Conservation (phyloP, 129 eudicot genomes). For the Helianthus annuus region DNA sequence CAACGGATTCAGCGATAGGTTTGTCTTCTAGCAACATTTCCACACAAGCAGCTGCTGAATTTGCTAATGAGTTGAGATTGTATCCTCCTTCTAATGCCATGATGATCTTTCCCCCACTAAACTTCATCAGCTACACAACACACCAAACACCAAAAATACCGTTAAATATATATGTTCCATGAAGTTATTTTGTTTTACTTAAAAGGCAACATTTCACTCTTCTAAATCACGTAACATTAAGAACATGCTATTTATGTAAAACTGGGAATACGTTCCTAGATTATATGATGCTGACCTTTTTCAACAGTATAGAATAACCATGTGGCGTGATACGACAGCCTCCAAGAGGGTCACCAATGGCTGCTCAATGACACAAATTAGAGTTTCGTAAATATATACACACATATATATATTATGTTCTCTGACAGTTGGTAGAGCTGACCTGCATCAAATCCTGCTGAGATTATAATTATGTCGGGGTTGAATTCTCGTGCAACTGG, state of each 20-base stretch:
- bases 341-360: slow-evolving; percentile 90
- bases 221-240: not conserved
- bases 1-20: slow-evolving; percentile 41
- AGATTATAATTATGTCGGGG: slow-evolving; percentile 75
- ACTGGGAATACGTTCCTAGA: not conserved
- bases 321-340: slow-evolving; percentile 84
- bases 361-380: slow-evolving; percentile 46
- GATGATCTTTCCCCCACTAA: slow-evolving; percentile 76
- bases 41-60: slow-evolving; percentile 78
- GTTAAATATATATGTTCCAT: slow-evolving; percentile 13
- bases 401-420: not conserved
- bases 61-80: slow-evolving; percentile 73
- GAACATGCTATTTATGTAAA: slow-evolving; percentile 1
- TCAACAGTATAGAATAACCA: slow-evolving; percentile 79
- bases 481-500: slow-evolving; percentile 91
- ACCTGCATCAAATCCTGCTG: slow-evolving; percentile 99
- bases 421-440: slow-evolving; percentile 25
- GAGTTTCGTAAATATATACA: not conserved
- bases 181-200: slow-evolving; percentile 10
- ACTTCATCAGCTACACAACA: slow-evolving; percentile 70
- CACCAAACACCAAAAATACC: slow-evolving; percentile 9
- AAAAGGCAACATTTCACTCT: not conserved
- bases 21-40: slow-evolving; percentile 63
- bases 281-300: slow-evolving; percentile 52
- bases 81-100: slow-evolving; percentile 97